These are phyloP conservation scores for Dissophora globulifera DNA, from an alignment of 192 early-diverging fungal species.

Conservation along the genomic window DNA sequence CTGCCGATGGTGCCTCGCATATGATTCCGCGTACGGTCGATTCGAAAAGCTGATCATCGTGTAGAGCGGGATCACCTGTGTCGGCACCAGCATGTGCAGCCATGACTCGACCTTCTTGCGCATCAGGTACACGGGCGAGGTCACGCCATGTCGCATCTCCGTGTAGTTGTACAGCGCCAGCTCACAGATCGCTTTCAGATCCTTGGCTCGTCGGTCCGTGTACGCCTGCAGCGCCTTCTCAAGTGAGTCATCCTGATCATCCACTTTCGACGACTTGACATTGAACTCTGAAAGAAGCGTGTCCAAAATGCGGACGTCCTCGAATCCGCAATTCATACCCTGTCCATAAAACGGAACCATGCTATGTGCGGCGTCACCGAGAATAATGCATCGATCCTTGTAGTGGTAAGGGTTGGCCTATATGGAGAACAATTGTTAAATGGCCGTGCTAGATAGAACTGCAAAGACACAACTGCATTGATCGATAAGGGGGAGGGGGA, in stretches of 20 bases:
- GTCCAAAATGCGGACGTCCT: slow-evolving; percentile 83
- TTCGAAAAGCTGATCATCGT: slow-evolving; percentile 96
- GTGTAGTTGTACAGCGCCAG: slow-evolving; percentile 94
- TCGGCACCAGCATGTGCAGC: slow-evolving; percentile 80
- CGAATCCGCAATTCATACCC: slow-evolving; percentile 99
- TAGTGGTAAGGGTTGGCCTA: slow-evolving; percentile 85
- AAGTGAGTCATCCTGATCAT: slow-evolving; percentile 46
- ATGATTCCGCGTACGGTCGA: slow-evolving; percentile 84
- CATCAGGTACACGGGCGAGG: slow-evolving; percentile 74
- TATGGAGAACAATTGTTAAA: slow-evolving; percentile 2
- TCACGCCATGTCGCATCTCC: slow-evolving; percentile 92
- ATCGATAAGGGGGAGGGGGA: not conserved
- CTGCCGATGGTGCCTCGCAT: slow-evolving; percentile 60
- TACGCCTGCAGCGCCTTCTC: slow-evolving; percentile 78
- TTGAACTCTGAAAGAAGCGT: slow-evolving; percentile 66
- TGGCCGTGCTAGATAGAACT: too few species aligned
- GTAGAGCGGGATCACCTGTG: slow-evolving; percentile 85
- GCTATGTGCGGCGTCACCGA: slow-evolving; percentile 96
- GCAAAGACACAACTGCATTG: too few species aligned
- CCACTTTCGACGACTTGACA: slow-evolving; percentile 35
- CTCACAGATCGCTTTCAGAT: slow-evolving; percentile 91
- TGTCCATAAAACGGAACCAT: slow-evolving; percentile 99
- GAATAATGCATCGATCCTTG: slow-evolving; percentile 76
- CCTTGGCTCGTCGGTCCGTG: slow-evolving; percentile 70
- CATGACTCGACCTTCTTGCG: slow-evolving; percentile 84